These are phyloP conservation scores for Rubroboletus pulcherrimus DNA, from an alignment of 768 basidiomycete species.

Conservation along the genomic window DNA sequence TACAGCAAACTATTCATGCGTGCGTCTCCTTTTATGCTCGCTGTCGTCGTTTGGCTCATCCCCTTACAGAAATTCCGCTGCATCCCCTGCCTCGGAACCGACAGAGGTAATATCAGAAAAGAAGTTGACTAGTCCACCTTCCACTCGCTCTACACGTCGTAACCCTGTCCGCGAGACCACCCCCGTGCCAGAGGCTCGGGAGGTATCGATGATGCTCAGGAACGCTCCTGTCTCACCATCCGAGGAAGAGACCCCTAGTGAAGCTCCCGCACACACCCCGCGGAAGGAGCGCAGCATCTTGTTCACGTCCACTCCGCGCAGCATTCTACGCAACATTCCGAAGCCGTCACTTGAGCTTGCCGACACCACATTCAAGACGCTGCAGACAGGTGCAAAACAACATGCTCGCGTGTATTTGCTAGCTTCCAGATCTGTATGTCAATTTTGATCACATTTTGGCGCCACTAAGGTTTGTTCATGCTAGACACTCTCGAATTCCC, in stretches of 20 bases:
- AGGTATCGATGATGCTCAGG: slow-evolving; percentile 53
- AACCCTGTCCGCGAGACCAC: slow-evolving; percentile 37
- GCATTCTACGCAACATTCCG: slow-evolving; percentile 23
- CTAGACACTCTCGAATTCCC: slow-evolving; percentile 62
- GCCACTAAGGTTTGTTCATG: background rate
- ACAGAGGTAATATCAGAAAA: slow-evolving; percentile 14
- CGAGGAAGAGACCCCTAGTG: slow-evolving; percentile 10
- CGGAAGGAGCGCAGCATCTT: slow-evolving; percentile 12
- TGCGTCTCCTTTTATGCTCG: slow-evolving; percentile 2
- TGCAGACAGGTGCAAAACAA: slow-evolving; percentile 19
- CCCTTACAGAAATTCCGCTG: slow-evolving; percentile 10
- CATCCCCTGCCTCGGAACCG: slow-evolving; percentile 15
- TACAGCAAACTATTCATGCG: slow-evolving; percentile 12
- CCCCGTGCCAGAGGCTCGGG: slow-evolving; percentile 46
- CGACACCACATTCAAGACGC: slow-evolving; percentile 17
- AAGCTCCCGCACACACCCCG: slow-evolving; percentile 11
- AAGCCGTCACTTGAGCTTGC: slow-evolving; percentile 21
- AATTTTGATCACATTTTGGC: background rate
- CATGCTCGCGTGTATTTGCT: slow-evolving; percentile 19
- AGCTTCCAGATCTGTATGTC: slow-evolving; percentile 29
- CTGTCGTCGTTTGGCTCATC: background rate
- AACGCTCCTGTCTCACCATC: slow-evolving; percentile 39
- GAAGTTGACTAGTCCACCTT: slow-evolving; percentile 14
- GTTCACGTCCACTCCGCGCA: slow-evolving; percentile 27
- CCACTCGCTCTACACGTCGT: slow-evolving; percentile 22